These are phyloP conservation scores for Jimgerdemannia lactiflua DNA, from an alignment of 192 early-diverging fungal genomes.

Conservation along the genomic window DNA sequence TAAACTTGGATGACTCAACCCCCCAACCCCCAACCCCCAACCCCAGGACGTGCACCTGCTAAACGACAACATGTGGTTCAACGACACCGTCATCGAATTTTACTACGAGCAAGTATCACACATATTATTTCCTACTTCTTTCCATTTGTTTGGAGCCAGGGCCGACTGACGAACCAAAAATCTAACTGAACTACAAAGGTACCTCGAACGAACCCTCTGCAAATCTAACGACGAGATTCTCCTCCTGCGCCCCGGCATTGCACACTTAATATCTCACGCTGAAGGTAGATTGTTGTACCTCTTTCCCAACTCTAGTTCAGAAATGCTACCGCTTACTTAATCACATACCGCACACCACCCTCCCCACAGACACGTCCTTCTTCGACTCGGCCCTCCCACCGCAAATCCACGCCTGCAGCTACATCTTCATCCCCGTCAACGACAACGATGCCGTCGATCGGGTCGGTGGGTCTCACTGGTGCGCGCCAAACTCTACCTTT, in stretches of 20 bases:
- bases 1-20: neutral
- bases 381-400: neutral
- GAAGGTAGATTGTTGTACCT: neutral
- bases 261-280: neutral
- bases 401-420: neutral
- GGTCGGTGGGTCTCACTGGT: neutral
- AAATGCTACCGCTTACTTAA: neutral
- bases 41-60: neutral
- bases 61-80: neutral
- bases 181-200: neutral
- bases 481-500: neutral
- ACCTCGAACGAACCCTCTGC: neutral
- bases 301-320: neutral
- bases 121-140: neutral
- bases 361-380: neutral
- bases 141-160: neutral
- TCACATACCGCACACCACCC: neutral
- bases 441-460: neutral
- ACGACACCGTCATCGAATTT: neutral
- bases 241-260: neutral
- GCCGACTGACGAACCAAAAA: neutral
- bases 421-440: neutral
- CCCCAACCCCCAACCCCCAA: neutral
- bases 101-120: neutral
- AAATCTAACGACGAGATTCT: neutral